Evolutionary conservation across 176 grass and related monocot genomes (phyloP).

Genomic region (Bolboschoenus planiculmis): DNA sequence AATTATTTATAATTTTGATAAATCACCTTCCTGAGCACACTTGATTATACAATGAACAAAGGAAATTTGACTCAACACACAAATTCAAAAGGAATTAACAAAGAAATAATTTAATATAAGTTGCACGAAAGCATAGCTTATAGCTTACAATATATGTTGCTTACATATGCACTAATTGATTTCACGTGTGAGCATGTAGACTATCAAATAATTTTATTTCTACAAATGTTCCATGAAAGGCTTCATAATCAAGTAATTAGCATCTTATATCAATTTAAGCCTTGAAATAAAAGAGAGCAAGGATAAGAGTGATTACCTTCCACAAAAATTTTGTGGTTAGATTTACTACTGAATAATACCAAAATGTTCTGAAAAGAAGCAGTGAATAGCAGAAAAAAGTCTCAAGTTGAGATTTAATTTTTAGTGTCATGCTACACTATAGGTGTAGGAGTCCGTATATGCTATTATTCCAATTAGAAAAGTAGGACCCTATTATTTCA

Average conservation of each 20-base stretch:
- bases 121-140: background rate
- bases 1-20: background rate
- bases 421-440: background rate
- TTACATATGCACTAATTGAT: background rate
- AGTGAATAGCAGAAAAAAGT: background rate
- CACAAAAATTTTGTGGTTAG: background rate
- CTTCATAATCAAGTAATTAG: background rate
- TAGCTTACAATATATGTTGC: background rate
- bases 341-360: background rate
- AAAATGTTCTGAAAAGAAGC: background rate
- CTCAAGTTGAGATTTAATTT: background rate
- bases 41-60: background rate
- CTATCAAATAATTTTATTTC: background rate
- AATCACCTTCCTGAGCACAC: background rate
- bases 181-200: background rate
- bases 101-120: background rate
- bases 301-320: slow-evolving; percentile 1
- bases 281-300: background rate
- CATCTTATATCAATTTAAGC: background rate
- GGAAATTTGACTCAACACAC: background rate
- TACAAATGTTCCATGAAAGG: background rate
- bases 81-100: background rate
- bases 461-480: no score
- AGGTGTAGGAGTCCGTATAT: no score
- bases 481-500: no score